These are phyloP conservation scores for Solanum chiquidenum DNA, from an alignment of 257 asterid species.

Conservation along the genomic window DNA sequence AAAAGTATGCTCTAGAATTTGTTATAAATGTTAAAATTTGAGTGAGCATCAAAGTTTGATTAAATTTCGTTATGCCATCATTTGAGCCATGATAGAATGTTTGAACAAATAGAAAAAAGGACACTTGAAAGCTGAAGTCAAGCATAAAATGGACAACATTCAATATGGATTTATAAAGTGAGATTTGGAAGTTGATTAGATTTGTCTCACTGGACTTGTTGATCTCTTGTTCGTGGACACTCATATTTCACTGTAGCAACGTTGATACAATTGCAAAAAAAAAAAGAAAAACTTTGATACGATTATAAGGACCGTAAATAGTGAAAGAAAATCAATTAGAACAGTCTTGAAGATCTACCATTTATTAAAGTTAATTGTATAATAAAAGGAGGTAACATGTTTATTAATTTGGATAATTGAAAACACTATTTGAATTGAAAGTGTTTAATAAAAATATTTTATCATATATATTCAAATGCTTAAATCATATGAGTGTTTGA, in stretches of 20 bases:
- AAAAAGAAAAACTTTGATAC: not conserved
- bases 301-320: not conserved
- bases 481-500: rapidly evolving
- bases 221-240: not conserved
- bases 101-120: not conserved
- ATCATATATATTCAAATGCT: no score
- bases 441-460: no score
- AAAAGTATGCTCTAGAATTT: not conserved
- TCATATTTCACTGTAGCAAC: not conserved
- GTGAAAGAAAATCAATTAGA: not conserved
- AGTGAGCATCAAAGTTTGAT: not conserved
- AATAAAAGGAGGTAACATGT: not conserved
- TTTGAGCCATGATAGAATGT: not conserved
- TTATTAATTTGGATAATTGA: no score
- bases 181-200: not conserved
- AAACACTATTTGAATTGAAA: not conserved
- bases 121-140: not conserved
- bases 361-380: no score
- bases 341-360: not conserved
- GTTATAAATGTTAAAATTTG: not conserved
- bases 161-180: not conserved
- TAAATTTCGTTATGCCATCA: not conserved
- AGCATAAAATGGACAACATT: not conserved
- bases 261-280: not conserved
- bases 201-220: not conserved